Base-by-base conservation (phyloP, 1,139 yeast species). In the Pichia sp. region DNA sequence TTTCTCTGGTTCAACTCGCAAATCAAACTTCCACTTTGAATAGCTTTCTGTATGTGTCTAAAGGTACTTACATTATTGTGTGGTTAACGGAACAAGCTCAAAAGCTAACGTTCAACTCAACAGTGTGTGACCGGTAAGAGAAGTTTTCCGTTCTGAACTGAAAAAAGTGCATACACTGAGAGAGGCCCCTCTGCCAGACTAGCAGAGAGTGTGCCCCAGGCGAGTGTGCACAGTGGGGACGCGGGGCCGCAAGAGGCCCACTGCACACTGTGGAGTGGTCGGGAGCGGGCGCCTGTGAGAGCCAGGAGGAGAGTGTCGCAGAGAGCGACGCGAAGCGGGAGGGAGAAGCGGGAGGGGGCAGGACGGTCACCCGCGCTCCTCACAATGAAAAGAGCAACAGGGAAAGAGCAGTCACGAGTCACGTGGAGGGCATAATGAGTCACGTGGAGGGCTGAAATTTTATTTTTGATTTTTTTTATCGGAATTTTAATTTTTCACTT, bases 51-150 rank as follows among this genome's bases (percentile, higher is more conserved):
- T 42, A 42, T 42, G 17, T 42, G 29, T 20, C 33, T 6, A 29
- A 36, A 31, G 36, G 24, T 42, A 58, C 60, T 50, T 58, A 58
- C 61, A 57, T 57, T 58, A 57, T 56, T 57, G 49, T 55, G 60
- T 57, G 60, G 47, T 56, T 51, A 43, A 54, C 10, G 41, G 38
- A 42, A 31, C 29, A 48, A 50, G 30, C 9, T 31, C 42, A 50
- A 44, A 50, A 44, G 34, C 14, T 14, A 20, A 20, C 24, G 10
- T 36, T 3, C 40, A 14, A 2, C 6, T 12, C 40, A 36, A 14
- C 7, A 9, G 40, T 36, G 14, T 17, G 12, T 17, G 17, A 3
- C 31, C 46, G 12, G 17, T 14, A 27, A 42, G 29, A 27, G 31
- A 45, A 45, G 20, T 45, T 31, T 45, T 34, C 33, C 44, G 16